Evolutionary conservation across 768 basidiomycete genomes (phyloP).

Genomic region (Amanita fuliginea): DNA sequence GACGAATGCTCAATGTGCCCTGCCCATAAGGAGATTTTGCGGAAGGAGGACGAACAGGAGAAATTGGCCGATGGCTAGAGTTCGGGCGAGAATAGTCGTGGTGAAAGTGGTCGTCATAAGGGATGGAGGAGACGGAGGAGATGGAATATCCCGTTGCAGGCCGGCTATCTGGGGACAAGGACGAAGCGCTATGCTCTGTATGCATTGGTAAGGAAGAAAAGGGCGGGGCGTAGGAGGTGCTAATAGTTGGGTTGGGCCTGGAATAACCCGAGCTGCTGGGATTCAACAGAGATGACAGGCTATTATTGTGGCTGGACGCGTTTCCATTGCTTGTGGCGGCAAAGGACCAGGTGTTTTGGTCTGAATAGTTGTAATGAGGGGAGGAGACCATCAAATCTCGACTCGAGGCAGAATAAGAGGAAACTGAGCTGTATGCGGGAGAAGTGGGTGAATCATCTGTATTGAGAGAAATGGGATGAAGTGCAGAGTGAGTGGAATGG

Average conservation of each 20-base stretch:
- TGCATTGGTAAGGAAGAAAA: constrained; percentile 64
- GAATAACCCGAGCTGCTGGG: constrained; percentile 48
- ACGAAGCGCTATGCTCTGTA: constrained; percentile 57
- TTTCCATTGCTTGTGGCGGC: constrained; percentile 32
- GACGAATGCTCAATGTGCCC: constrained; percentile 53
- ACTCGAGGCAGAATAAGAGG: constrained; percentile 29
- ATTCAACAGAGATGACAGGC: constrained; percentile 70
- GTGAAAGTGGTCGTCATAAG: constrained; percentile 45
- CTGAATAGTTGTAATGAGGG: constrained; percentile 53
- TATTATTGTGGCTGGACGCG: constrained; percentile 57
- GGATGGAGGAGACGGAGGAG: constrained; percentile 67
- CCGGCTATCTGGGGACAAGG: constrained; percentile 75
- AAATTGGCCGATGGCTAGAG: constrained; percentile 65
- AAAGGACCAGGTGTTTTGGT: constrained; percentile 47
- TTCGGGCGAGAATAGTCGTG: constrained; percentile 65
- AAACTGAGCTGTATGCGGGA: constrained; percentile 28
- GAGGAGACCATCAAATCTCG: constrained; percentile 34
- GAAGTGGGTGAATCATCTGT: constrained; percentile 58
- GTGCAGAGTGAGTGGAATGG: constrained; percentile 41
- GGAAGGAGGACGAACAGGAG: constrained; percentile 57
- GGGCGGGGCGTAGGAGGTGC: constrained; percentile 59
- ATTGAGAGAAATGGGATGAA: constrained; percentile 54
- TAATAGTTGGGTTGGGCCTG: constrained; percentile 59
- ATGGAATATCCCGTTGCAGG: constrained; percentile 83
- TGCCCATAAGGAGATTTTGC: constrained; percentile 44